phyloP scores from a whole-genome alignment of 257 asterid species.

The Solanum commersonii region DNA sequence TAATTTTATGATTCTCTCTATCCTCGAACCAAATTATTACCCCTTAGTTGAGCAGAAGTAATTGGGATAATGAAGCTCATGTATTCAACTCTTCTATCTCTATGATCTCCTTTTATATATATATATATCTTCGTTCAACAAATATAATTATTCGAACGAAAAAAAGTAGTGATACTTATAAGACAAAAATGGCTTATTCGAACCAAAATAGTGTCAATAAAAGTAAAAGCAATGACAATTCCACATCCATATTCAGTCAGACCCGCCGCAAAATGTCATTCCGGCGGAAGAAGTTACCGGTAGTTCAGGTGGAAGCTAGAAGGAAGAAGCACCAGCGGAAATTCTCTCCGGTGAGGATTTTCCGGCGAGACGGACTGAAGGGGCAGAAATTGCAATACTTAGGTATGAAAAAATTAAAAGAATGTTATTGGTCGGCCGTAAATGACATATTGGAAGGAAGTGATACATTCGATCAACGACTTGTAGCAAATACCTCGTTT shows the following conservation, averaged over 20 bases:
- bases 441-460: conserved; percentile 23
- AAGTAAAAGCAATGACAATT: neutral
- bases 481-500: conserved; percentile 46
- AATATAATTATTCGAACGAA: neutral
- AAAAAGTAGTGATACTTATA: neutral
- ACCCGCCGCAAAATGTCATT: conserved; percentile 20
- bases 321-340: too few relatives aligned
- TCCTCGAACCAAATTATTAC: neutral
- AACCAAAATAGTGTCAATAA: neutral
- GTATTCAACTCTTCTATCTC: neutral
- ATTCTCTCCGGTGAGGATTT: too few relatives aligned
- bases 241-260: neutral
- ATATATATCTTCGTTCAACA: neutral
- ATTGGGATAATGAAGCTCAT: neutral
- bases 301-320: conserved; percentile 33
- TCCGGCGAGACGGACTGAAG: neutral
- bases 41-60: neutral
- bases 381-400: conserved; percentile 30
- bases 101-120: neutral
- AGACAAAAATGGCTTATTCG: conserved; percentile 17
- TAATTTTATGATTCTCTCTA: neutral
- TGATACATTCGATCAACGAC: too few relatives aligned
- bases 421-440: conserved; percentile 18
- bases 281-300: conserved; percentile 27
- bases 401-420: conserved; percentile 30